These are phyloP conservation scores for Quercus lobata DNA, from an alignment of 331 rosid species.

Conservation along the genomic window DNA sequence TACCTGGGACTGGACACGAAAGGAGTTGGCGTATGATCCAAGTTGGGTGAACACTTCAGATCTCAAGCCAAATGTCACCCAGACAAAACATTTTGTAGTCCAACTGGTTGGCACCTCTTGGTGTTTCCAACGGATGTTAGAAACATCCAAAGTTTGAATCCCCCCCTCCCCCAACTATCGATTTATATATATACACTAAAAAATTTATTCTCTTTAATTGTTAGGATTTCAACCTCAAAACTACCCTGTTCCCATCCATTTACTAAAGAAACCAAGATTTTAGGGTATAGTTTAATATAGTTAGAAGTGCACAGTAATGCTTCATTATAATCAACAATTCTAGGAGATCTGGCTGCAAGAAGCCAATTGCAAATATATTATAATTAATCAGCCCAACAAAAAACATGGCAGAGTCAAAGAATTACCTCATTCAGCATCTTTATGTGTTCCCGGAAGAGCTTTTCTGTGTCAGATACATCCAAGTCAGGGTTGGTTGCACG, in stretches of 20 bases:
- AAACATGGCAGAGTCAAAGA: not conserved
- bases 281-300: not conserved
- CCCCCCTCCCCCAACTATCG: too few relatives aligned
- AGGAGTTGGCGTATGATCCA: too few relatives aligned
- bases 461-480: slow-evolving; percentile 77
- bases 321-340: not conserved
- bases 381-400: not conserved
- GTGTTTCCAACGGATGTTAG: too few relatives aligned
- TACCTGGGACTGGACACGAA: too few relatives aligned
- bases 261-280: not conserved
- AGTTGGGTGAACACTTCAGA: too few relatives aligned
- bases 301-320: not conserved
- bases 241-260: not conserved
- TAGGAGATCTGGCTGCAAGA: not conserved
- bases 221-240: not conserved
- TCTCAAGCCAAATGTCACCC: too few relatives aligned
- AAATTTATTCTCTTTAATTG: not conserved
- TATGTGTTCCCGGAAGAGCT: slow-evolving; percentile 81
- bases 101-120: too few relatives aligned
- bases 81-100: too few relatives aligned
- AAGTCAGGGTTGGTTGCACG: slow-evolving; percentile 81
- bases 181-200: too few relatives aligned
- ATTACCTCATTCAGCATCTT: slow-evolving; percentile 94
- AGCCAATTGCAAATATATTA: not conserved
- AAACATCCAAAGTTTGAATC: too few relatives aligned